Conservation (phyloP, 1,284 basidiomycete species). For the Salmacisia buchloeana region DNA sequence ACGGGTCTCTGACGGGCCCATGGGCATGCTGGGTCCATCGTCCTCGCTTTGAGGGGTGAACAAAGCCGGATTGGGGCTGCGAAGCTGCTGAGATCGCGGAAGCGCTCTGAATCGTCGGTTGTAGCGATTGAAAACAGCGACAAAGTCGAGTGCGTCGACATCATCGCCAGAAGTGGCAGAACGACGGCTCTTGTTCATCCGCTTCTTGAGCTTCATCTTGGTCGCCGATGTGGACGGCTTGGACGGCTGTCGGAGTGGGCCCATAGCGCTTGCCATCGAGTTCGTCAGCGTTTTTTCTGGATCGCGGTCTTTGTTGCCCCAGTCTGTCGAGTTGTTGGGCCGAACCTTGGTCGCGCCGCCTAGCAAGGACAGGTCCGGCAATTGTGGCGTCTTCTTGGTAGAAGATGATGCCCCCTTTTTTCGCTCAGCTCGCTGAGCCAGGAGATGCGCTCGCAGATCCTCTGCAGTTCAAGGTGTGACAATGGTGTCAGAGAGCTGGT, state of each 20-base stretch:
- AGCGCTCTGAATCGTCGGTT: slow-evolving; percentile 14
- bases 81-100: not conserved
- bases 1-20: slow-evolving; percentile 10
- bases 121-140: slow-evolving; percentile 34
- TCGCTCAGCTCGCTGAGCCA: slow-evolving; percentile 13
- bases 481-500: slow-evolving; percentile 4
- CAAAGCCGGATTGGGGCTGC: slow-evolving; percentile 10
- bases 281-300: slow-evolving; percentile 3
- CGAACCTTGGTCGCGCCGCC: not conserved
- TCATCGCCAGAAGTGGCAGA: slow-evolving; percentile 20
- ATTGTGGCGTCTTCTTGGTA: slow-evolving; percentile 16
- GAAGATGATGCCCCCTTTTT: not conserved
- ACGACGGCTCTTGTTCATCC: not conserved
- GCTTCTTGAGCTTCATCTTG: not conserved
- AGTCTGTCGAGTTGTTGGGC: slow-evolving; percentile 8
- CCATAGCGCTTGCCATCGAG: not conserved
- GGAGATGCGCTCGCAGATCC: slow-evolving; percentile 20
- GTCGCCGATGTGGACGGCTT: not conserved
- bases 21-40: slow-evolving; percentile 18
- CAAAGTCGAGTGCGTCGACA: slow-evolving; percentile 33
- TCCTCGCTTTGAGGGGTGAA: slow-evolving; percentile 12
- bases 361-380: slow-evolving; percentile 4
- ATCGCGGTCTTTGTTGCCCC: not conserved
- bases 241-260: not conserved
- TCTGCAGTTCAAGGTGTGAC: slow-evolving; percentile 21